Conservation (phyloP, 805 yeast genomes). For the Yarrowia osloensis region DNA sequence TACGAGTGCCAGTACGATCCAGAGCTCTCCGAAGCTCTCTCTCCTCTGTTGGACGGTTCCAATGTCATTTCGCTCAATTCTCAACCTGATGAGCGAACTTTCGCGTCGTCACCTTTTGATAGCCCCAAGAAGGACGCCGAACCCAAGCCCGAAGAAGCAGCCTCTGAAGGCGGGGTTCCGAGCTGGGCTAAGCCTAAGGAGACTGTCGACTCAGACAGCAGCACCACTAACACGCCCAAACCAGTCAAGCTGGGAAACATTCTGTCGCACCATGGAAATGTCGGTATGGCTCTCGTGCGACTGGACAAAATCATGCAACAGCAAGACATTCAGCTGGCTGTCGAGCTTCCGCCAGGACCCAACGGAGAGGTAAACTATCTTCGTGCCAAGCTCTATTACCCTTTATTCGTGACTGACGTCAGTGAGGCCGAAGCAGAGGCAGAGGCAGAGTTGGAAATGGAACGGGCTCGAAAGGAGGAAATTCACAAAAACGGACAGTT, state of each 20-base stretch:
- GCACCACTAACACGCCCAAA: conserved; percentile 47
- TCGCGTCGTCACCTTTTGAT: conserved; percentile 35
- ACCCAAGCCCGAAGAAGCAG: background rate
- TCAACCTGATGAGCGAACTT: background rate
- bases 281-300: conserved; percentile 67
- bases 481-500: background rate
- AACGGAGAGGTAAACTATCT: conserved; percentile 23
- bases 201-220: background rate
- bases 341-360: conserved; percentile 37
- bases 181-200: conserved; percentile 18
- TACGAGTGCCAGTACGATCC: conserved; percentile 11
- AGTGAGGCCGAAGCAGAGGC: conserved; percentile 5
- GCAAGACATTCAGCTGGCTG: conserved; percentile 43
- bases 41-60: background rate
- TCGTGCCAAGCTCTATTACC: conserved; percentile 15
- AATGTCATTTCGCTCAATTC: conserved; percentile 20
- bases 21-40: background rate
- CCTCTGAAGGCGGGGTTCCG: conserved; percentile 52
- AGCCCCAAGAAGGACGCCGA: conserved; percentile 1
- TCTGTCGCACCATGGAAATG: conserved; percentile 47
- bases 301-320: conserved; percentile 47
- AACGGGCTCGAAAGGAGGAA: background rate
- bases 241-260: conserved; percentile 40
- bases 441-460: background rate
- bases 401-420: conserved; percentile 7